Percentiles rank a stretch among this genome's conserved stretches.
These are phyloP conservation scores for Plectranthus barbatus DNA, from an alignment of 257 asterid genomes.

Conservation along the genomic window DNA sequence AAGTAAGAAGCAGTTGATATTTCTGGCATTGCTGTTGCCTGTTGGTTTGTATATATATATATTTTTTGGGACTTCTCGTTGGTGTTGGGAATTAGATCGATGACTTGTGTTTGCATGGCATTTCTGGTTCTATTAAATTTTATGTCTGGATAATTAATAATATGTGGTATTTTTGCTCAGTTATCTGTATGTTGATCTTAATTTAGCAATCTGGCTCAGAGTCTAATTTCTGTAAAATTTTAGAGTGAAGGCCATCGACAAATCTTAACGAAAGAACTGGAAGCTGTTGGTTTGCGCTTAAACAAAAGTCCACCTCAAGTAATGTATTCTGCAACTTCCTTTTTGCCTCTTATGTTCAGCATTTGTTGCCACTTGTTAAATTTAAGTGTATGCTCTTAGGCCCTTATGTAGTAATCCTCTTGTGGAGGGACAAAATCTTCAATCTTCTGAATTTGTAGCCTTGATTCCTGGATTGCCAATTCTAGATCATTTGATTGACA, in stretches of 20 bases:
- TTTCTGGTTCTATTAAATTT: too few relatives aligned
- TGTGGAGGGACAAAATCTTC: not conserved
- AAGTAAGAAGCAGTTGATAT: too few relatives aligned
- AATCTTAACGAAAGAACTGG: constrained; percentile 91
- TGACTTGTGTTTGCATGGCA: too few relatives aligned
- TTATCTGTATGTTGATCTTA: not conserved
- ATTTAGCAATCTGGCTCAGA: not conserved
- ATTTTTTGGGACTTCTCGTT: too few relatives aligned
- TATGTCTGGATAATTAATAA: too few relatives aligned
- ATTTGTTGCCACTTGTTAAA: not conserved
- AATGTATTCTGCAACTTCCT: constrained; percentile 20
- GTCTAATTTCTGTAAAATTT: constrained; percentile 18
- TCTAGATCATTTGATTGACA: not conserved
- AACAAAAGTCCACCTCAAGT: constrained; percentile 96
- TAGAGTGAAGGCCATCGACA: constrained; percentile 99
- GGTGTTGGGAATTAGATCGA: too few relatives aligned
- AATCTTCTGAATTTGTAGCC: not conserved
- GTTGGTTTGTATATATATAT: too few relatives aligned
- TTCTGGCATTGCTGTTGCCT: too few relatives aligned
- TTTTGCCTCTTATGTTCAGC: not conserved
- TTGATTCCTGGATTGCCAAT: not conserved
- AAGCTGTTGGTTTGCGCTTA: constrained; percentile 96
- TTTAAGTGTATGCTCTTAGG: not conserved
- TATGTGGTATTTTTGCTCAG: not conserved
- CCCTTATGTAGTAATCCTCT: not conserved